Base-by-base conservation (phyloP, 257 asterid species). In the Leptodermis oblonga region DNA sequence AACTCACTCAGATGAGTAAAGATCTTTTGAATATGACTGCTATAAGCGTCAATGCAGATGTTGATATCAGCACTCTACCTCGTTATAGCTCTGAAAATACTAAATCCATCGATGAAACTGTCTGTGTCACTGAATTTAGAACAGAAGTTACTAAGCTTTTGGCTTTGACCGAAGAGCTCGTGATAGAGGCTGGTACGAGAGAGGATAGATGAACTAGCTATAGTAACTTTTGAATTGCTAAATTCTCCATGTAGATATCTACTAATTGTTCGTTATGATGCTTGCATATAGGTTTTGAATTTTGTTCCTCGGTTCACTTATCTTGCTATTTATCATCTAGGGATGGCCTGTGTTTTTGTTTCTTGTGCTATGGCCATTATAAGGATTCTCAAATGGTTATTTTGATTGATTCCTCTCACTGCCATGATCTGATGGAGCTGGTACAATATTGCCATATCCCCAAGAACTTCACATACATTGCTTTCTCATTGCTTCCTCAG, bases 1-100 rank as follows among this genome's bases (percentile, higher is more conserved):
- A 82, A 62, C 84, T 92, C 62, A 75, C 89, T 3, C 95, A 86
- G 62, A 79, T 92, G 87, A 92, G 95, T 53, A 78, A 84, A 33
- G 86, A 82, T 72, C 92, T 92, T 74, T 49, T 88, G 75, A 62
- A 74, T 20, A 80, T 72, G 69, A 54, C 89, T 42, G 74, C 84
- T 65, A 71, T 69, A 56, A 73, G 81, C 73, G 3, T 71, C 2
- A 82, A 83, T 43, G 70, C 73, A 62, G 92, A 84, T 67, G 68
- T 45, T 14, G 72, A 78, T 45, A 56, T 69, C 46, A 23, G 26
- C 53, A 34, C 62, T 54, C 15, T 36, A 6, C 59, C 56, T 66
- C 63, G 20, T 49, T 67, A 23, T 36, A 70, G 56, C 60, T 49
- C 51, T 23, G 85, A 60, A 68, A 65, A 75, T 69, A 52, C 18